phyloP scores from a whole-genome alignment of 305 asterid species.

The Fraxinus floribunda region DNA sequence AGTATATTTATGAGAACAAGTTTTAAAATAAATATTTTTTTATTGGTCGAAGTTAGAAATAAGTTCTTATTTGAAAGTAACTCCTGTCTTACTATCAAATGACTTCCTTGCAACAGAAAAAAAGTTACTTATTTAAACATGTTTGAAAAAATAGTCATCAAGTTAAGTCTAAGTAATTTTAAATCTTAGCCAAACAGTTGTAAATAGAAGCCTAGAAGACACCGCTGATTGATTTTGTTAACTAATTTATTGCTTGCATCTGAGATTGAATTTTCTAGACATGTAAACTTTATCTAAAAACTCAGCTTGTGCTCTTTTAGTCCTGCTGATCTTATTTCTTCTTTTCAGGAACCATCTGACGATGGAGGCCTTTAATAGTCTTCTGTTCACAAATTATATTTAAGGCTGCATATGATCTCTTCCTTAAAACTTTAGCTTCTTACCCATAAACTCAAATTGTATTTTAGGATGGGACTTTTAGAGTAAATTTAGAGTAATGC shows the following conservation, averaged over 20 bases:
- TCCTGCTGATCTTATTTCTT: neutral
- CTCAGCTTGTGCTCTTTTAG: neutral
- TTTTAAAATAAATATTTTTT: neutral
- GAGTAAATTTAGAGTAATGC: neutral
- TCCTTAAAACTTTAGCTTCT: neutral
- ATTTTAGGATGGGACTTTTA: neutral
- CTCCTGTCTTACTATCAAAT: neutral
- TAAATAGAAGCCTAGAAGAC: neutral
- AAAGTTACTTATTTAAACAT: neutral
- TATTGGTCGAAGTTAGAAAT: neutral
- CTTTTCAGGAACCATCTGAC: neutral
- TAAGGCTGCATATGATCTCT: neutral
- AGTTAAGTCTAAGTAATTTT: neutral
- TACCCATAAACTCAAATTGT: neutral
- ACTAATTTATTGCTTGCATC: neutral
- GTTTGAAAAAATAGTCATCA: neutral
- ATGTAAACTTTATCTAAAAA: neutral
- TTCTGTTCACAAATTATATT: neutral
- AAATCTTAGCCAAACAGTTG: neutral
- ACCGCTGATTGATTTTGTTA: neutral
- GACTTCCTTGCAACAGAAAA: neutral
- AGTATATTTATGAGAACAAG: neutral
- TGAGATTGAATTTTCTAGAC: neutral
- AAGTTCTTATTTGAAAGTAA: neutral
- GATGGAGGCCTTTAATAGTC: neutral